Percentiles rank a stretch among this genome's conserved stretches.
Conservation (phyloP, 2,329 filamentous ascomycete species). For the Seiridium unicorne region DNA sequence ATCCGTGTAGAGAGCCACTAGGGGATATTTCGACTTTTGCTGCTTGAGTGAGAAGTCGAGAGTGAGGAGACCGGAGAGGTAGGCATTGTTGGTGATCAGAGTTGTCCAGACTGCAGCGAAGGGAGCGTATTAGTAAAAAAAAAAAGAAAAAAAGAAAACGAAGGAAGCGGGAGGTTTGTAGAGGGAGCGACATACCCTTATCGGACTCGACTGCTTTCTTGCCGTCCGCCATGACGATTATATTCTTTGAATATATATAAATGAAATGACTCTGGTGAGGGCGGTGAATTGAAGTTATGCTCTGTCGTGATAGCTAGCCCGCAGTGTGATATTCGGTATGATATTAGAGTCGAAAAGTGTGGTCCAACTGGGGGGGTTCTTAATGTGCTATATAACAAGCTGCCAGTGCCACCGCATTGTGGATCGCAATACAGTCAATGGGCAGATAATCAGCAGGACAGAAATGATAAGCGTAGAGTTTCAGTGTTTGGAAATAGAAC, state of each 20-base stretch:
- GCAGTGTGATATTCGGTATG: background rate
- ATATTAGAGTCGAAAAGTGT: background rate
- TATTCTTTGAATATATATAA: background rate
- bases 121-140: background rate
- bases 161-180: background rate
- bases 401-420: background rate
- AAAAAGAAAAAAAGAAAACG: background rate
- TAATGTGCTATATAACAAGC: background rate
- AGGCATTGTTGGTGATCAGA: slow-evolving; percentile 80
- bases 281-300: background rate
- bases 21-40: slow-evolving; percentile 66
- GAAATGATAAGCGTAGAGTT: background rate
- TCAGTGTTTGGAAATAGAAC: background rate
- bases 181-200: slow-evolving; percentile 21
- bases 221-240: slow-evolving; percentile 26
- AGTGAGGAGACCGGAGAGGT: slow-evolving; percentile 79
- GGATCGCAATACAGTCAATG: background rate
- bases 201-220: slow-evolving; percentile 28
- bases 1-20: slow-evolving; percentile 81
- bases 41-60: slow-evolving; percentile 74
- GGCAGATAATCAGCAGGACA: background rate
- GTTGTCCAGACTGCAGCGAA: slow-evolving; percentile 72
- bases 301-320: background rate
- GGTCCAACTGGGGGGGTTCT: background rate
- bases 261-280: background rate